Conservation (phyloP, 768 basidiomycete species). For the Suillus sp. region DNA sequence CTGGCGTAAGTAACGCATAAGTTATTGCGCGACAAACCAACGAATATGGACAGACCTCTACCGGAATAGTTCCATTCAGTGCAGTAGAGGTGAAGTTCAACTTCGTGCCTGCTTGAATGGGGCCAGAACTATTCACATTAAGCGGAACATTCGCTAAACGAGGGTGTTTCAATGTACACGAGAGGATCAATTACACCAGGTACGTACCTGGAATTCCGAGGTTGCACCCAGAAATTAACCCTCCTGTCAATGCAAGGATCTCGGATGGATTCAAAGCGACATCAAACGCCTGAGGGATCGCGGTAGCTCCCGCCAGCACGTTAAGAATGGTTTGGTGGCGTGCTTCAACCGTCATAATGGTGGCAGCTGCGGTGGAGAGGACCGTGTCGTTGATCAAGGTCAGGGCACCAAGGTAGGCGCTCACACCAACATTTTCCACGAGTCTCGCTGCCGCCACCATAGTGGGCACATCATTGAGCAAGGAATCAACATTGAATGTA, state of each 20-base stretch:
- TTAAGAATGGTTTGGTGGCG: conserved; percentile 82
- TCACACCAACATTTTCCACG: conserved; percentile 75
- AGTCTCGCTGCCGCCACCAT: conserved; percentile 74
- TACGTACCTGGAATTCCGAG: conserved; percentile 55
- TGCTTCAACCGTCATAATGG: conserved; percentile 80
- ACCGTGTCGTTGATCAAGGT: conserved; percentile 60
- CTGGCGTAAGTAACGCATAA: conserved; percentile 36
- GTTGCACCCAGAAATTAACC: conserved; percentile 72
- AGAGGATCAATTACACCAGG: neutral
- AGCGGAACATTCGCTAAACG: conserved; percentile 59
- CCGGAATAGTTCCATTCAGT: conserved; percentile 50
- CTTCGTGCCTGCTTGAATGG: conserved; percentile 55
- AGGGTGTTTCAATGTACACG: neutral
- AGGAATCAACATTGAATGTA: conserved; percentile 67
- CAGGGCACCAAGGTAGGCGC: conserved; percentile 76
- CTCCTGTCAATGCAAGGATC: conserved; percentile 67
- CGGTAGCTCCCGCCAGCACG: conserved; percentile 55
- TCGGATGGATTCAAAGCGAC: conserved; percentile 68
- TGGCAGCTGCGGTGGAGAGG: conserved; percentile 64
- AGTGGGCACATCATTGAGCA: conserved; percentile 62
- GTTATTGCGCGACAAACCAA: neutral
- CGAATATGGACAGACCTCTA: conserved; percentile 37
- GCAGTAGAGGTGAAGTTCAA: conserved; percentile 63
- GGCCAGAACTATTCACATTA: conserved; percentile 62
- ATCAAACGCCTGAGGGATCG: conserved; percentile 74